Base-by-base conservation (phyloP, 495 filamentous ascomycete genomes). In the Penicillium parvum region DNA sequence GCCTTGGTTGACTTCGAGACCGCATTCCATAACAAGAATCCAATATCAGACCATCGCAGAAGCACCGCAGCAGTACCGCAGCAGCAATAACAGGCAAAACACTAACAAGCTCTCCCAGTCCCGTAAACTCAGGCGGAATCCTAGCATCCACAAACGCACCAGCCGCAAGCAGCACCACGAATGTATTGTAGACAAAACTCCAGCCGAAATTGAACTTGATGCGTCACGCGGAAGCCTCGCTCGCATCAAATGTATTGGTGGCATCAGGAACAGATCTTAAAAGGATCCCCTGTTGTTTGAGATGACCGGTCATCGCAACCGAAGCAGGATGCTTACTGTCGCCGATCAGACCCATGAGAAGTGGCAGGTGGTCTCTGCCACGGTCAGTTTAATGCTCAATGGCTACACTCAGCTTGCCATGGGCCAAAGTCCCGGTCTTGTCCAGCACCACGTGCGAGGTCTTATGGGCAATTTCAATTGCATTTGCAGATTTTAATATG, bases 391-490 rank as follows among this genome's bases (percentile, higher is more conserved):
- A n/a, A n/a, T n/a, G n/a, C n/a, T 75, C 65, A 0, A 32, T 43
- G 2, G 60, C 60, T 0, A 89, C 77, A 4, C 58, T 44, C 0
- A 88, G 64, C 26, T 72, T 74, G 0, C 81, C 84, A 34, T 72
- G 60, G 0, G 87, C 90, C 1, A 91, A 59, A 3, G 86, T 92
- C 0, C 87, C 87, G 1, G 86, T 90, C 58, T 91, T 90, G 69
- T 90, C 87, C 50, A 92, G 88, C 4, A 90, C 72, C n/a, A 90
- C 75, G 48, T 88, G 78, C 0, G 77, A 71, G 0, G 74, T 68
- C 21, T 79, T 84, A 44, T 75, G 53, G 0, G 78, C 84, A 3
- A 74, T 65, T 59, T 90, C 86, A 10, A 86, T 75, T 4, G 74
- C 72, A 32, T 76, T 69, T 3, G 84, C 72, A 4, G 81, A 69